Conservation (phyloP, 441 rosid genomes). For the Populus hybrid region DNA sequence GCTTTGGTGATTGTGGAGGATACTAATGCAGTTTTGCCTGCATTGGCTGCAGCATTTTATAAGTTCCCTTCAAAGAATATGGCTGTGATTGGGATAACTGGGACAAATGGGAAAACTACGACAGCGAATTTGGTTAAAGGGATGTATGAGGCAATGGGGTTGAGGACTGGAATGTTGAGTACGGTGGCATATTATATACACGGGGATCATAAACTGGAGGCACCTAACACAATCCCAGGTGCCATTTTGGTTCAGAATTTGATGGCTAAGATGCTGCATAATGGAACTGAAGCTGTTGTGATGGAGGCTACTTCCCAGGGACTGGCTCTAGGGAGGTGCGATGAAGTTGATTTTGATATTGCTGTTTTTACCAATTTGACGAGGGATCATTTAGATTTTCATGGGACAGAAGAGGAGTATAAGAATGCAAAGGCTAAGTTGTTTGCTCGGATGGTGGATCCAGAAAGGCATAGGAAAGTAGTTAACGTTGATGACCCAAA, state of each 20-base stretch:
- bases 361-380: conserved; percentile 81
- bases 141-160: conserved; percentile 87
- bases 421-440: conserved; percentile 78
- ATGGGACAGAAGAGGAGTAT: conserved; percentile 70
- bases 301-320: conserved; percentile 86
- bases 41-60: conserved; percentile 84
- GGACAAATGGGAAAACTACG: conserved; percentile 79
- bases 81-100: conserved; percentile 81
- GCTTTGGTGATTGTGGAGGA: conserved; percentile 93
- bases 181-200: conserved; percentile 66
- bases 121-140: conserved; percentile 73
- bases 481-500: conserved; percentile 85
- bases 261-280: conserved; percentile 95
- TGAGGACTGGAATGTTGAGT: conserved; percentile 83
- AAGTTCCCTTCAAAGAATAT: conserved; percentile 68
- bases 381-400: conserved; percentile 53
- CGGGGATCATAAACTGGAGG: conserved; percentile 67
- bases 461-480: conserved; percentile 85
- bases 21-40: conserved; percentile 67
- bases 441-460: conserved; percentile 86
- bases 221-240: conserved; percentile 55
- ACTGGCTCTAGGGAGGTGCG: conserved; percentile 61
- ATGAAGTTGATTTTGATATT: conserved; percentile 84
- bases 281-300: conserved; percentile 83
- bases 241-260: conserved; percentile 80